phyloP scores from a whole-genome alignment of 2,329 filamentous ascomycete species.

The Botryotinia calthae region DNA sequence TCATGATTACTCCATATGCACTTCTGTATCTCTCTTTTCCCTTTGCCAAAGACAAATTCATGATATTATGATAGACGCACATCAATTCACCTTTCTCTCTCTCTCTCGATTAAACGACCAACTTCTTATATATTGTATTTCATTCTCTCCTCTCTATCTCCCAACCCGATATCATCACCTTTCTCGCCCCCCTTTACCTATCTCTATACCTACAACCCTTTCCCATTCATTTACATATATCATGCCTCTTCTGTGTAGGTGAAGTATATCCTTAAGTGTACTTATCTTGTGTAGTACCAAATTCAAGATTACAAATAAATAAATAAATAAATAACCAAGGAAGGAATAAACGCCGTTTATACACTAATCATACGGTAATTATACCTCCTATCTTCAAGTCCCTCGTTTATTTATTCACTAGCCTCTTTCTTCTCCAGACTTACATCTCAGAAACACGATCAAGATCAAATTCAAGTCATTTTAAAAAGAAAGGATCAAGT shows the following conservation, averaged over 20 bases:
- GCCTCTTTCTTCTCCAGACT: background rate
- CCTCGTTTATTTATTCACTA: background rate
- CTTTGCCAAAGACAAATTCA: too few relatives aligned
- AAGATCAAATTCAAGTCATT: background rate
- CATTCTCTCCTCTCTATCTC: background rate
- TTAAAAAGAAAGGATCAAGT: background rate
- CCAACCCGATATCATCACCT: background rate
- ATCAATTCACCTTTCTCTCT: constrained; percentile 20
- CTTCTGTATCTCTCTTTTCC: too few relatives aligned
- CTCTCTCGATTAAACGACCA: constrained; percentile 33
- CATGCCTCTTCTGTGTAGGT: background rate
- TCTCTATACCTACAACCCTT: background rate
- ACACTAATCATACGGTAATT: too few relatives aligned
- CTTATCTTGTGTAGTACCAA: background rate
- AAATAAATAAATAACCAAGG: background rate
- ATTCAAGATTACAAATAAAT: background rate
- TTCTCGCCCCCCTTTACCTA: background rate
- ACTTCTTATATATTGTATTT: background rate
- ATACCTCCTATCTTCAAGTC: background rate
- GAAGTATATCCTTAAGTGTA: background rate
- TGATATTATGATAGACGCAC: too few relatives aligned
- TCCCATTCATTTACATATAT: background rate
- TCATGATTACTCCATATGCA: too few relatives aligned
- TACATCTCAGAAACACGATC: too few relatives aligned
- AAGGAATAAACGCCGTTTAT: background rate